Evolutionary conservation across 2,329 filamentous ascomycete genomes (phyloP), one percentile per base, ranked within the genome.

Genomic region (Cercospora sesami): DNA sequence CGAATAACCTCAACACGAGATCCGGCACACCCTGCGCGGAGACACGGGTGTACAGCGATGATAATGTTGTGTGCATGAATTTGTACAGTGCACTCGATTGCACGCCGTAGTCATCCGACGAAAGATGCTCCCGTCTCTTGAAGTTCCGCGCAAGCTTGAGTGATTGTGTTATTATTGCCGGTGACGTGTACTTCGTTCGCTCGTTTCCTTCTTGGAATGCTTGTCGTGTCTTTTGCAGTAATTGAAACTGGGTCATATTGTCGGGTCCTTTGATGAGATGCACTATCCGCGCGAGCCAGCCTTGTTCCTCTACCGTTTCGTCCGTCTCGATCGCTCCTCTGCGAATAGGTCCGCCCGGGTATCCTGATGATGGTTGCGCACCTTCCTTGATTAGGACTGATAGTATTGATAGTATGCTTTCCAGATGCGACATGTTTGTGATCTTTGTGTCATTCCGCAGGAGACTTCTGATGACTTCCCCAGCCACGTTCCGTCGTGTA

Each of bases 241-340:
- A 88, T 82, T 88, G 75, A 82, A 97, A 95, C 78, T 99, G 95
- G 0, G 91, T 96, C 74, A 97, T 93, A 76, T 98, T 98, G 77
- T 96, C 88, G 39, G 92, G 85, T 55, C 89, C 91, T 66, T 92
- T 86, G 63, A 99, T 87, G 65, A 97, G 84, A 81, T 99, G 95
- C 18, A 97, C 89, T 76, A 99, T 90, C 74, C 95, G 87, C 39
- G 95, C 95, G 64, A 99, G 85, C 93, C 93, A 97, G 62, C 95
- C 95, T 83, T 99, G 95, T 81, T 99, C 95, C 80, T 99, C 94
- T 76, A 98, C 89, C 0, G 94, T 98, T 82, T 99, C 96, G 70
- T 99, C 95, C 0, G 95, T 98, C 83, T 99, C 96, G 58, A 87
- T 83, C 21, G 88, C 87, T 69, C 93, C 89, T 71, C 92, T 86